These are phyloP conservation scores for Biscutella auriculata DNA, from an alignment of 441 rosid species.

Conservation along the genomic window DNA sequence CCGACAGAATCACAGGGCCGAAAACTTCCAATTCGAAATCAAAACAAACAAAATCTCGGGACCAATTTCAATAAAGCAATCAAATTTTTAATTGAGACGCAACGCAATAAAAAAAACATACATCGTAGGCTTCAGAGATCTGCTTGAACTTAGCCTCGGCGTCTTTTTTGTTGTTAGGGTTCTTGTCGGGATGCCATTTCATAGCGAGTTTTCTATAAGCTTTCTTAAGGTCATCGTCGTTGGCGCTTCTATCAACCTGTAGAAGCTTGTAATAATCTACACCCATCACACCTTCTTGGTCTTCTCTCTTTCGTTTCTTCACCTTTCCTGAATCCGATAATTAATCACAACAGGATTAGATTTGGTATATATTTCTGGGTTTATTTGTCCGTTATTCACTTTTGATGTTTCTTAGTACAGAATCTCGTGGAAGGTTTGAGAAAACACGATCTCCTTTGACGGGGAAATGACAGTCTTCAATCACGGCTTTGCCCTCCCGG, in stretches of 20 bases:
- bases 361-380: neutral
- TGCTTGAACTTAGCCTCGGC: slow-evolving; percentile 92
- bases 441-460: slow-evolving; percentile 17
- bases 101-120: no score
- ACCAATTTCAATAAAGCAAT: neutral
- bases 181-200: slow-evolving; percentile 95
- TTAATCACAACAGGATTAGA: neutral
- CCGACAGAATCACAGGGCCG: neutral
- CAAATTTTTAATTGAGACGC: neutral
- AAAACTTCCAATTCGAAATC: neutral
- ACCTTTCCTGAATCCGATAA: neutral
- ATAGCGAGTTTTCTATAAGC: slow-evolving; percentile 86
- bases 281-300: slow-evolving; percentile 38
- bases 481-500: neutral
- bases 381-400: neutral
- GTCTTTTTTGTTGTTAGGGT: slow-evolving; percentile 67
- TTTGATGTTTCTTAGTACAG: neutral
- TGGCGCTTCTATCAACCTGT: slow-evolving; percentile 58
- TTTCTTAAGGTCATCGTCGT: slow-evolving; percentile 79
- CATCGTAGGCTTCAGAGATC: slow-evolving; percentile 94
- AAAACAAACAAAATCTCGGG: neutral
- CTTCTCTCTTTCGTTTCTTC: slow-evolving; percentile 26
- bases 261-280: slow-evolving; percentile 69
- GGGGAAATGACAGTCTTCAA: slow-evolving; percentile 2
- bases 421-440: slow-evolving; percentile 19